These are phyloP conservation scores for Exserohilum turcica DNA, from an alignment of 2,329 filamentous ascomycete genomes.

Conservation along the genomic window DNA sequence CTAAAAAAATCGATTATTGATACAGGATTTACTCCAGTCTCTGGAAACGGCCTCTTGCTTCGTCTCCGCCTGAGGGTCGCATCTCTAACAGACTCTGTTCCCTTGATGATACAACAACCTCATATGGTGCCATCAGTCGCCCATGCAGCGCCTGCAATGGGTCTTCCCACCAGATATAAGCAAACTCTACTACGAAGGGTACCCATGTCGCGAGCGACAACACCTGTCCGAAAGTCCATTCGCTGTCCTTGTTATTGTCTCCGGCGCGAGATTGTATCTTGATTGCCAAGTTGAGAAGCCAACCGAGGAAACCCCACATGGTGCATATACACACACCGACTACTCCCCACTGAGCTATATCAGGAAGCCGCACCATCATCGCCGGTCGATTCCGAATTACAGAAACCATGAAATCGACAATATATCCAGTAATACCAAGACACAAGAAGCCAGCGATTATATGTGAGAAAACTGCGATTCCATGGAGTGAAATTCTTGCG, in stretches of 20 bases:
- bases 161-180: neutral
- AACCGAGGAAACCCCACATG: neutral
- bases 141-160: neutral
- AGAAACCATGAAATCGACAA: neutral
- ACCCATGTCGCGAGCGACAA: neutral
- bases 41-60: neutral
- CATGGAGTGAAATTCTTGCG: neutral
- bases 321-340: neutral
- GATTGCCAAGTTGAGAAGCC: neutral
- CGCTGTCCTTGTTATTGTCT: neutral
- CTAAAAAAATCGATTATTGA: neutral
- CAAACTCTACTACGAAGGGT: slow-evolving; percentile 1
- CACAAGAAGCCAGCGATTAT: neutral
- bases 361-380: neutral
- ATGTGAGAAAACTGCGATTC: neutral
- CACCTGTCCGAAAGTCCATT: neutral
- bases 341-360: neutral
- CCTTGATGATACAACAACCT: neutral
- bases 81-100: neutral
- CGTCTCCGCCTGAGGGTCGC: neutral
- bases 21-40: neutral
- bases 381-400: neutral
- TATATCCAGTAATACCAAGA: neutral
- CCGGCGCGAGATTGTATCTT: neutral
- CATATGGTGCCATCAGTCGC: neutral